Evolutionary conservation across 371 early-diverging fungal genomes (phyloP), one percentile per base, ranked within the genome.

Genomic region (Lichtheimia ornata): DNA sequence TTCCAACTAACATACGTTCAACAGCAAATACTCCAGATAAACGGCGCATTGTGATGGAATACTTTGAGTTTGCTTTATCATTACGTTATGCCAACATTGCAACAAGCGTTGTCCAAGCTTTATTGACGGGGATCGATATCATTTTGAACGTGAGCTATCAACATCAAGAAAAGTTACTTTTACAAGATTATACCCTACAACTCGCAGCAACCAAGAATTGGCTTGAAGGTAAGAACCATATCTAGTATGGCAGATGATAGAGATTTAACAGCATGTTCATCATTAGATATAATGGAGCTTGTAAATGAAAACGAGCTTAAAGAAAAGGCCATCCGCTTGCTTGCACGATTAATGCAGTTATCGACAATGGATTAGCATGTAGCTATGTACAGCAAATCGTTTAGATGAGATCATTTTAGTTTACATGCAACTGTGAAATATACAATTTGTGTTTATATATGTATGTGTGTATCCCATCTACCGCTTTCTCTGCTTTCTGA

Each of bases 21-120:
- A 15, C 56, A 80, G 81, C 77, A 14, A 75, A 81, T 56, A 71
- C 70, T 3, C 67, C 73, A 0, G 78, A 81, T 17, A 74, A 71
- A 53, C 61, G 72, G 30, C 67, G 62, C 17, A 73, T 81, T 40
- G 79, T 78, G 6, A 65, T 56, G 40, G 78, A 78, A 60, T 81
- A 76, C 53, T 78, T 77, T 56, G 79, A 78, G 15, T 78, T 78
- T 66, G 67, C 70, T 5, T 64, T 76, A 2, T 70, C 77, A 1
- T 58, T 81, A 60, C 64, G 77, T 53, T 78, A 69, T 45, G 58
- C 63, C 30, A 47, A 64, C 22, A 18, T 54, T 7, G 53, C 72
- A n/a, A n/a, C 51, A 7, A 61, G 58, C 4, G 61, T 68, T 20
- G 67, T 55, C 9, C 74, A 63, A n/a, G 71, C 78, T 2, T 25